Evolutionary conservation across 2,329 filamentous ascomycete genomes (phyloP), one percentile per base, ranked within the genome.

Genomic region (Botrytis squamosa): DNA sequence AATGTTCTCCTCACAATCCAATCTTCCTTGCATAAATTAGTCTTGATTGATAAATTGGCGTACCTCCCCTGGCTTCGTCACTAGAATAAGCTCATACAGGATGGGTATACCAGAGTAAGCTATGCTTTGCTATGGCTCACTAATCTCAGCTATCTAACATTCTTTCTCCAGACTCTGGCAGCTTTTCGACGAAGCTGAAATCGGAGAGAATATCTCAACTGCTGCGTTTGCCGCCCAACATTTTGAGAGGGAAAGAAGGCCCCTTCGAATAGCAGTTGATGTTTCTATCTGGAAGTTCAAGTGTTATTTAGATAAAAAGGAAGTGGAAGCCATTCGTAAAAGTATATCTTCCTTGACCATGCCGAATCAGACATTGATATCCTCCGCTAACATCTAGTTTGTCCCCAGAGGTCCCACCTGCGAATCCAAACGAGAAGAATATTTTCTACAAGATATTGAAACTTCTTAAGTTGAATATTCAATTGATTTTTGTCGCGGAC

Each of bases 201-300:
- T 62, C 12, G 74, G 66, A 4, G 70, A 76, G 20, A 67, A 64
- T 16, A 49, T 73, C 14, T 38, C 65, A 4, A 75, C 73, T 29
- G 70, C 72, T 25, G 16, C 68, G 12, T 87, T 97, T 71, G 92
- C 94, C 46, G 86, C 93, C 55, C 88, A 93, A 57, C 91, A 93
- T 78, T 88, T 96, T 76, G 88, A 93, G 78, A 83, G 85, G 66
- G 89, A 89, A 16, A 86, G 88, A 46, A 88, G 90, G 3, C 94
- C 94, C 0, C 85, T 97, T 60, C 91, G 94, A 33, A 86, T 98
- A 60, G 95, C 95, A 52, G 92, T 98, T 76, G 95, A 98, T 81
- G 92, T 96, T 77, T 93, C 94, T 3, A 97, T 98, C 80, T 98
- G 95, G 95, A 91, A 97, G 42, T 97, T 96, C 79, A 95, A 98